Conservation (phyloP, 2,329 filamentous ascomycete species). For the Fusarium palustre region DNA sequence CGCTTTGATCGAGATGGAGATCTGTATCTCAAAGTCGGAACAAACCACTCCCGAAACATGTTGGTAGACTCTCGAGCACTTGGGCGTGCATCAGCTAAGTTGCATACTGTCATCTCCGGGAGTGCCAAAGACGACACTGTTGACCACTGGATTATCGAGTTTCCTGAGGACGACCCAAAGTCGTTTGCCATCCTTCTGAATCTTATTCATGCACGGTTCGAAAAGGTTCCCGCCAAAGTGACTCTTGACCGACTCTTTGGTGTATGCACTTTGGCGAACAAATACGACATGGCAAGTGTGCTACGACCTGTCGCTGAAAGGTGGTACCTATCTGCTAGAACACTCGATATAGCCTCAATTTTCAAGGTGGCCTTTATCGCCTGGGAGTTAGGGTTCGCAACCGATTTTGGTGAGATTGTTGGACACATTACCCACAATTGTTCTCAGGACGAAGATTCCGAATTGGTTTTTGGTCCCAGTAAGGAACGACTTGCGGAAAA, state of each 20-base stretch:
- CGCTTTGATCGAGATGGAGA: constrained; percentile 22
- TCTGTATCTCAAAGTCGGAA: constrained; percentile 14
- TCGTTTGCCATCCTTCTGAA: constrained; percentile 25
- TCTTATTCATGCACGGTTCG: constrained; percentile 18
- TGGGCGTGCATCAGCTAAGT: constrained; percentile 8
- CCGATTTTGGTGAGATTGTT: constrained; percentile 4
- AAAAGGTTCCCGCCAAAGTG: constrained; percentile 5
- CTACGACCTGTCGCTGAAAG: constrained; percentile 29
- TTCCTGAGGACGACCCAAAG: constrained; percentile 11
- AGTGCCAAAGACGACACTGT: background rate
- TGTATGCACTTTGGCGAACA: constrained; percentile 23
- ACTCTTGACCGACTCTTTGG: constrained; percentile 14
- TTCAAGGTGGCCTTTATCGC: constrained; percentile 21
- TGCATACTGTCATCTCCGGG: background rate
- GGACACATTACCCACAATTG: constrained; percentile 4
- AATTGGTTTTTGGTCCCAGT: constrained; percentile 10
- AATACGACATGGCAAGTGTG: constrained; percentile 32
- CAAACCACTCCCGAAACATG: constrained; percentile 5
- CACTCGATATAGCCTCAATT: background rate
- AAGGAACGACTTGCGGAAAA: constrained; percentile 4
- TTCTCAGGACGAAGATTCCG: background rate
- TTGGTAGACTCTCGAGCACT: constrained; percentile 28
- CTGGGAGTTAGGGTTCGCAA: constrained; percentile 31
- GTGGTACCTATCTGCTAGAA: constrained; percentile 10
- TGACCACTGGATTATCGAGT: constrained; percentile 4